A percentile compares a stretch with the other conserved stretches of the same genome.
Evolutionary conservation across 2,329 filamentous ascomycete genomes (phyloP).

Genomic region (Capronia coronata): DNA sequence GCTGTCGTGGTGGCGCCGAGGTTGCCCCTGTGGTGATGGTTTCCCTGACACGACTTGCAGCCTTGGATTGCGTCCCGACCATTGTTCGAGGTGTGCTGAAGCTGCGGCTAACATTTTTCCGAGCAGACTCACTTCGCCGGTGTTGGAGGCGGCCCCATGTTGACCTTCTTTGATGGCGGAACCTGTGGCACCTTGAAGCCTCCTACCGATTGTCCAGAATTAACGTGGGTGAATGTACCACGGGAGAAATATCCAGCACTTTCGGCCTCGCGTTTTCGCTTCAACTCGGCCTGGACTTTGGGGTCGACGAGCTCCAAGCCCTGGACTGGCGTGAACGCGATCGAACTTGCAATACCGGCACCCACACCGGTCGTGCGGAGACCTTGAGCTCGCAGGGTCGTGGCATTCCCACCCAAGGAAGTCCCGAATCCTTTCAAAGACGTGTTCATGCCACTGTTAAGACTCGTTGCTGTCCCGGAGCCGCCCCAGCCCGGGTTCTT

Average conservation of each 20-base stretch:
- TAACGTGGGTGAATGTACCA: conserved; percentile 88
- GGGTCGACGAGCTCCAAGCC: conserved; percentile 93
- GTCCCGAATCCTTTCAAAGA: conserved; percentile 70
- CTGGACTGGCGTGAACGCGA: conserved; percentile 91
- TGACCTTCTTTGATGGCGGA: conserved; percentile 66
- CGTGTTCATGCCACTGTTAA: conserved; percentile 58
- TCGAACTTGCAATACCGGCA: conserved; percentile 71
- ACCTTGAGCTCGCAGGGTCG: conserved; percentile 69
- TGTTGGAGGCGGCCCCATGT: conserved; percentile 44
- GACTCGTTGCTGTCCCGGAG: conserved; percentile 45
- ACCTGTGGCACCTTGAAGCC: conserved; percentile 79
- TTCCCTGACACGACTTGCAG: too few relatives aligned
- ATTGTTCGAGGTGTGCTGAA: too few relatives aligned
- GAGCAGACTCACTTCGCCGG: conserved; percentile 13
- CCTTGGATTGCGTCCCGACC: too few relatives aligned
- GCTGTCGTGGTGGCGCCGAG: too few relatives aligned
- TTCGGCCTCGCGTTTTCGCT: conserved; percentile 83
- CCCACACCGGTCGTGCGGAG: conserved; percentile 78
- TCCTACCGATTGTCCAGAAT: conserved; percentile 37
- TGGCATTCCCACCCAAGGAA: conserved; percentile 51
- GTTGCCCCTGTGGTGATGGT: too few relatives aligned
- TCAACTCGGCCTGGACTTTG: conserved; percentile 80
- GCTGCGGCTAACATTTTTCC: too few relatives aligned
- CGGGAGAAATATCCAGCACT: conserved; percentile 96
- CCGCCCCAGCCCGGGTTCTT: conserved; percentile 95